phyloP scores from a whole-genome alignment of 345 rosid genomes.

The Syzygium jambos region DNA sequence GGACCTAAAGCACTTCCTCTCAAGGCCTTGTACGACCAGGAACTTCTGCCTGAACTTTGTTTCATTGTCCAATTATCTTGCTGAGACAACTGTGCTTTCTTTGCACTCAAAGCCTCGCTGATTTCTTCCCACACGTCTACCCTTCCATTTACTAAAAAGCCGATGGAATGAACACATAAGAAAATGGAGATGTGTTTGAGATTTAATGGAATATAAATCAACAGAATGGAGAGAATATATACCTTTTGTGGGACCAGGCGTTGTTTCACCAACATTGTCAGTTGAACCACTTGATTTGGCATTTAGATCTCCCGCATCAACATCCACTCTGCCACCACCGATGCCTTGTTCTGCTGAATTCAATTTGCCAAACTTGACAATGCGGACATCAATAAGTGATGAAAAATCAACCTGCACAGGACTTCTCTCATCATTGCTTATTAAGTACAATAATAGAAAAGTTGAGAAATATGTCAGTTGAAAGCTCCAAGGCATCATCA shows the following conservation, averaged over 20 bases:
- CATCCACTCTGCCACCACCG: constrained; percentile 10
- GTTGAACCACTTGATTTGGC: constrained; percentile 2
- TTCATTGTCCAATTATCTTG: constrained; percentile 41
- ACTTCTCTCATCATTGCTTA: not conserved
- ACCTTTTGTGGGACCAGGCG: constrained; percentile 41
- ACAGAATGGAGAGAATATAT: not conserved
- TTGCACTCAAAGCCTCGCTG: constrained; percentile 46
- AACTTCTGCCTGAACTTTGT: constrained; percentile 37
- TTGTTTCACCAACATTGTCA: constrained; percentile 12
- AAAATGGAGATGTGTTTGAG: not conserved
- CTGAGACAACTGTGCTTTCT: constrained; percentile 52
- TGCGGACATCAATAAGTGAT: constrained; percentile 63
- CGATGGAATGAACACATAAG: not conserved
- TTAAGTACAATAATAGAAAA: not conserved
- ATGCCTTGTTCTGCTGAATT: constrained; percentile 12
- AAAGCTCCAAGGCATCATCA: not conserved
- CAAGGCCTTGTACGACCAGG: constrained; percentile 57
- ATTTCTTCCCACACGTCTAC: constrained; percentile 66
- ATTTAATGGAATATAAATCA: not conserved
- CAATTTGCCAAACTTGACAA: constrained; percentile 24
- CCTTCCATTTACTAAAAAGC: constrained; percentile 39
- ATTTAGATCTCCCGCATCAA: constrained; percentile 9
- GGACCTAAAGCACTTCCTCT: constrained; percentile 89
- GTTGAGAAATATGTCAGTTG: not conserved
- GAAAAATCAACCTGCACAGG: constrained; percentile 58